A percentile compares a stretch with the other conserved stretches of the same genome.
phyloP scores from a whole-genome alignment of 2,329 filamentous ascomycete species.

The Fusarium chuoi region DNA sequence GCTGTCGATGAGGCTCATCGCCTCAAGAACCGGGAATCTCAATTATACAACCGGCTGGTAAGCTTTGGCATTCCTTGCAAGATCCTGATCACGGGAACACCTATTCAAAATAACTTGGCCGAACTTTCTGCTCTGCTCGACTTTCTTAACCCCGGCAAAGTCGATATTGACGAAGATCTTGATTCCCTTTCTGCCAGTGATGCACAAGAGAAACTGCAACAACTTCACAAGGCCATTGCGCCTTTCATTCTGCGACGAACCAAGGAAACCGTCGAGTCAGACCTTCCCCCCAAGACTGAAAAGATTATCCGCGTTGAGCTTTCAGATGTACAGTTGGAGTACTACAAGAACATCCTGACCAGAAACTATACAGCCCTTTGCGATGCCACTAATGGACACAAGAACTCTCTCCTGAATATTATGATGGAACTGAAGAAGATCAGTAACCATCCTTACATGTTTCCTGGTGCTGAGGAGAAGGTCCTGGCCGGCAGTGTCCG shows the following conservation, averaged over 20 bases:
- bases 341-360: conserved; percentile 98
- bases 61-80: conserved; percentile 90
- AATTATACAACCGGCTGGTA: conserved; percentile 86
- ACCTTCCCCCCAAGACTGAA: conserved; percentile 95
- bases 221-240: conserved; percentile 86
- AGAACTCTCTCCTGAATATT: conserved; percentile 95
- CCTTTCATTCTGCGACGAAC: conserved; percentile 96
- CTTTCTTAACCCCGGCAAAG: conserved; percentile 95
- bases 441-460: conserved; percentile 99
- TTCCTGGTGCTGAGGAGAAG: conserved; percentile 90
- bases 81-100: conserved; percentile 94
- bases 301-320: conserved; percentile 99
- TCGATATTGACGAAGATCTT: conserved; percentile 90
- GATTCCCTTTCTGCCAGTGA: conserved; percentile 80
- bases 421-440: conserved; percentile 99
- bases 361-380: conserved; percentile 96
- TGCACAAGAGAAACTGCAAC: conserved; percentile 86
- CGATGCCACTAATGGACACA: conserved; percentile 88
- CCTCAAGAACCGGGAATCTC: conserved; percentile 94
- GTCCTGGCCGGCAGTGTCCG: conserved; percentile 83
- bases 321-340: conserved; percentile 94
- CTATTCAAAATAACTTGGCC: conserved; percentile 95
- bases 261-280: conserved; percentile 97
- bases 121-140: conserved; percentile 94
- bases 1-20: conserved; percentile 97